Percentiles rank a stretch among this genome's conserved stretches.
phyloP scores from a whole-genome alignment of 75 land plant genomes.

The Sequoia sempervirens region DNA sequence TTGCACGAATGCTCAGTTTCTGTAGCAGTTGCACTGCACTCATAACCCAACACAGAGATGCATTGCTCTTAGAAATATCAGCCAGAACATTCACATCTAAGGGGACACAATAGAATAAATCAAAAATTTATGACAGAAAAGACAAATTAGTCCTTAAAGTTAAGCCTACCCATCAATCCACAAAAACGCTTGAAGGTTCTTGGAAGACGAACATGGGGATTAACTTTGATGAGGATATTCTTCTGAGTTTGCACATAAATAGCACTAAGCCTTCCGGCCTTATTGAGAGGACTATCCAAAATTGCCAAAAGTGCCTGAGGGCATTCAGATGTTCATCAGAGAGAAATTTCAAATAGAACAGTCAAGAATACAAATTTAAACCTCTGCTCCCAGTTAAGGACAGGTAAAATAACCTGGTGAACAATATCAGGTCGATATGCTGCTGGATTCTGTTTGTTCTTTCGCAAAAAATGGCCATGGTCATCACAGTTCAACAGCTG shows the following conservation, averaged over 20 bases:
- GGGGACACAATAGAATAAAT: neutral
- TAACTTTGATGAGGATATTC: conserved; percentile 80
- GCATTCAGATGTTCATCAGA: neutral
- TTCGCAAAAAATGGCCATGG: conserved; percentile 56
- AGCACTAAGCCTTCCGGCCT: conserved; percentile 71
- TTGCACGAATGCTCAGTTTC: conserved; percentile 74
- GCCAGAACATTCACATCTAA: neutral
- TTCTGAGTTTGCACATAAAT: conserved; percentile 79
- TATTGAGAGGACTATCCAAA: conserved; percentile 87
- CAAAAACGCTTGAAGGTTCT: conserved; percentile 84
- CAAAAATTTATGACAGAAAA: neutral
- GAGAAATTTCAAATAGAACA: neutral
- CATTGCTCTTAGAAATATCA: neutral
- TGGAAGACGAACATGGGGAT: conserved; percentile 89
- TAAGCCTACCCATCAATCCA: conserved; percentile 88
- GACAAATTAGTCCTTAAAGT: neutral
- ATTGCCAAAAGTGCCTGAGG: conserved; percentile 80
- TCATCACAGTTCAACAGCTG: conserved; percentile 69
- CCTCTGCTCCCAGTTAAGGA: neutral
- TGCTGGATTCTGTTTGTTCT: conserved; percentile 59
- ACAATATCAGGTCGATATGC: conserved; percentile 64
- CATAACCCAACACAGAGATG: neutral
- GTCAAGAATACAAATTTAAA: neutral
- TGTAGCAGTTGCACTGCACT: conserved; percentile 90
- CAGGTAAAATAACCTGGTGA: conserved; percentile 48